A percentile compares a stretch with the other conserved stretches of the same genome.
Conservation (phyloP, 495 filamentous ascomycete species). For the Parmelia sp. region DNA sequence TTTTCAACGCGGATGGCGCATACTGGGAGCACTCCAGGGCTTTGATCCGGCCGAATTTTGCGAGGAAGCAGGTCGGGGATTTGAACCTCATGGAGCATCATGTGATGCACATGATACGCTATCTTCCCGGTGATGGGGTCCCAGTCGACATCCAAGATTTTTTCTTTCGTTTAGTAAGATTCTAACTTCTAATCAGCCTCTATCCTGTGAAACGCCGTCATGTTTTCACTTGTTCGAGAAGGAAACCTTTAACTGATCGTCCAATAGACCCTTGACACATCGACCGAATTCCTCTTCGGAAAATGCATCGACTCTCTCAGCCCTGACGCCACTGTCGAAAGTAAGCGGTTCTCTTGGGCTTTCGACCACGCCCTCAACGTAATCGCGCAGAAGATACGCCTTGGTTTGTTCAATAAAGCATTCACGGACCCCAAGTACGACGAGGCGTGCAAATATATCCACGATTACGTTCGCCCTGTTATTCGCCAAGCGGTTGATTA, state of each 20-base stretch:
- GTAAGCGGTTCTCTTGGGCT: conserved; percentile 34
- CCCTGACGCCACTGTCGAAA: conserved; percentile 8
- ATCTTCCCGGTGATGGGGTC: conserved; percentile 41
- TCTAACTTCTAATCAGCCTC: background rate
- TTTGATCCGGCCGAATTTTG: conserved; percentile 38
- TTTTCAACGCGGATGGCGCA: conserved; percentile 38
- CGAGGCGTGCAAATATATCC: conserved; percentile 2
- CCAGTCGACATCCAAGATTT: conserved; percentile 56
- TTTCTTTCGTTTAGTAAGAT: conserved; percentile 44
- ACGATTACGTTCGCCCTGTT: conserved; percentile 15
- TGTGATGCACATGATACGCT: background rate
- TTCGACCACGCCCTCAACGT: conserved; percentile 31
- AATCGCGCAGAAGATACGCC: conserved; percentile 5
- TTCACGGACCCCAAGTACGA: background rate
- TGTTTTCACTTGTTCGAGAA: background rate
- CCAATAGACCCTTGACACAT: conserved; percentile 54
- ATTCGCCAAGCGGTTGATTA: background rate
- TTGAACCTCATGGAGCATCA: conserved; percentile 29
- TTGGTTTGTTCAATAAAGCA: background rate
- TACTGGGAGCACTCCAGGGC: conserved; percentile 38
- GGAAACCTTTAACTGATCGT: conserved; percentile 16
- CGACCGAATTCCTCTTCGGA: conserved; percentile 62
- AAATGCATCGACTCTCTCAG: conserved; percentile 38
- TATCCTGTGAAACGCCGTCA: background rate
- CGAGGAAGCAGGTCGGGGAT: conserved; percentile 30